Conservation (phyloP, 1,284 basidiomycete species). For the Ceratobasidium sp. region DNA sequence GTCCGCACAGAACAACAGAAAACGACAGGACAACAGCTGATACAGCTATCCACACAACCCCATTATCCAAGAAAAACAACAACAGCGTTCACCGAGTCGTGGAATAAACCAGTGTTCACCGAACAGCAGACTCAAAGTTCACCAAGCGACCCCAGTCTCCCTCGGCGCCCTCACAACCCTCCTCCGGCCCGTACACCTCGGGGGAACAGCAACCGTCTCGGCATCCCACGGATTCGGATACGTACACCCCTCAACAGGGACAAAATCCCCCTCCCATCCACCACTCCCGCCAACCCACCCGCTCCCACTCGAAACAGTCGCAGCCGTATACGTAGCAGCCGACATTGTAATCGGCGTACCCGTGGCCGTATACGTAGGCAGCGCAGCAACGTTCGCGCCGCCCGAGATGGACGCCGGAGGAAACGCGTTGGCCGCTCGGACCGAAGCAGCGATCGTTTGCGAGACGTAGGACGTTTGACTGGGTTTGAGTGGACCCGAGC, state of each 20-base stretch:
- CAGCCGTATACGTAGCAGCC: constrained; percentile 54
- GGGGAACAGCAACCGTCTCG: constrained; percentile 62
- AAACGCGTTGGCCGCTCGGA: constrained; percentile 9
- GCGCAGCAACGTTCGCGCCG: constrained; percentile 55
- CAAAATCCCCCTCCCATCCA: constrained; percentile 77
- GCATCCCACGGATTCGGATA: constrained; percentile 77
- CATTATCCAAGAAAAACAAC: background rate
- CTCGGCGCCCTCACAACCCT: constrained; percentile 5
- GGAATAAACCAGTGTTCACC: too few relatives aligned
- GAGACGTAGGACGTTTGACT: constrained; percentile 9
- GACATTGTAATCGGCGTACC: constrained; percentile 53
- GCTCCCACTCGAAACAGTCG: constrained; percentile 63
- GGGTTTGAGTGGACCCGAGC: constrained; percentile 67
- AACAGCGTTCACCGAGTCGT: background rate
- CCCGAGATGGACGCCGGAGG: constrained; percentile 31
- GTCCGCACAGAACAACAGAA: background rate
- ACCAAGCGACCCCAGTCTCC: constrained; percentile 21
- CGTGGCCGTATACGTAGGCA: constrained; percentile 67
- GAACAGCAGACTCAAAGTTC: background rate
- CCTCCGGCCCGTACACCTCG: constrained; percentile 45
- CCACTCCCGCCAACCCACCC: constrained; percentile 75
- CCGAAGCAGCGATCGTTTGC: constrained; percentile 54
- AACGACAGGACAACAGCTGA: constrained; percentile 18
- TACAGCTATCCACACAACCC: background rate
- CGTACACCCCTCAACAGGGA: constrained; percentile 70